Percentiles rank a stretch among this genome's conserved stretches.
These are phyloP conservation scores for Coniochaeta sp. DNA, from an alignment of 2,329 filamentous ascomycete genomes.

Conservation along the genomic window DNA sequence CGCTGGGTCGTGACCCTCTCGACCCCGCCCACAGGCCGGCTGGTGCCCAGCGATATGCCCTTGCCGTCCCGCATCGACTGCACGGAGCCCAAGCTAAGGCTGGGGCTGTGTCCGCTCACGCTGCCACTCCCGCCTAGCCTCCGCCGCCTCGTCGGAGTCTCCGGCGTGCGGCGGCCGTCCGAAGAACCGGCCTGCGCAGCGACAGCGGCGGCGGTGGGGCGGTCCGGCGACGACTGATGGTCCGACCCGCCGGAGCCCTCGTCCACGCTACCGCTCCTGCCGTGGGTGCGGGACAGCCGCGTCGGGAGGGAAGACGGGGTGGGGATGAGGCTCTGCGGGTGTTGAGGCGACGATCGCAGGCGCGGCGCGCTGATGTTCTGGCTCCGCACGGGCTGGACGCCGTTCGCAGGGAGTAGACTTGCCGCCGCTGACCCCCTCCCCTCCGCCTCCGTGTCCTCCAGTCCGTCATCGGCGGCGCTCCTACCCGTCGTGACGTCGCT, in stretches of 20 bases:
- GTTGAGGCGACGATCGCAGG: not conserved
- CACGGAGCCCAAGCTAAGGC: constrained; percentile 28
- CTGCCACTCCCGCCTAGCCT: constrained; percentile 16
- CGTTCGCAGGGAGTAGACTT: not conserved
- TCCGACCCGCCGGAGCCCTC: not conserved
- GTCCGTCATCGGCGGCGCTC: not conserved
- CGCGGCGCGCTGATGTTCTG: not conserved
- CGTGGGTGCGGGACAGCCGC: not conserved
- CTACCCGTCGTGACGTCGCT: constrained; percentile 7
- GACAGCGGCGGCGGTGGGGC: no score
- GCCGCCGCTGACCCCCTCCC: not conserved
- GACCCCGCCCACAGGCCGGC: constrained; percentile 26
- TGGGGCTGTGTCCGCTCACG: constrained; percentile 21
- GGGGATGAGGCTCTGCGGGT: not conserved
- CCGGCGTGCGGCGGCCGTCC: not conserved
- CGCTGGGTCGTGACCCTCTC: constrained; percentile 15
- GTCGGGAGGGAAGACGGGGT: not conserved
- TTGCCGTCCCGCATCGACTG: constrained; percentile 23
- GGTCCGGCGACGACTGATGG: not conserved
- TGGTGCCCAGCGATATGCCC: constrained; percentile 32
- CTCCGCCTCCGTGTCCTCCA: not conserved
- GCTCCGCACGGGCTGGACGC: not conserved
- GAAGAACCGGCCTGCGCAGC: no score
- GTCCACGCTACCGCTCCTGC: not conserved
- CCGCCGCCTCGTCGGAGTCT: constrained; percentile 1